Evolutionary conservation across 805 yeast species (phyloP), one percentile per base, ranked within the genome.

Genomic region (Wickerhamomyces tratensis): DNA sequence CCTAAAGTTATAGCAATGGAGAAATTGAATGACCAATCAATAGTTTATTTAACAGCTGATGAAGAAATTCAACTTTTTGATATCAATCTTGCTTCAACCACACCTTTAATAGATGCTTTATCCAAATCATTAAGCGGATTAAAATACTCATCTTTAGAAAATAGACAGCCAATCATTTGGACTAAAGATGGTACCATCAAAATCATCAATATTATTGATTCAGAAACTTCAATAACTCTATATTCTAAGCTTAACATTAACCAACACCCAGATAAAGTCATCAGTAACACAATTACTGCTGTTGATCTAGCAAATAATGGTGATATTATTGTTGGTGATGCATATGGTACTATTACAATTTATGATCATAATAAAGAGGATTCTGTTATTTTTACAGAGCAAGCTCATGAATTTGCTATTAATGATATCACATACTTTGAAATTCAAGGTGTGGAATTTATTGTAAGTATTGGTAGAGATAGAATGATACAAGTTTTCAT

Each of bases 401-500:
- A 71, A 37, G 76, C 77, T 1, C 82, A 78, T 48, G 72, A 75
- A 25, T 72, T 77, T 7, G 58, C 72, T 10, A 57, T 77, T 13
- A 76, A 73, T 45, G 78, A 71, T 37, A 50, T 76, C 2, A 42
- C 56, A 1, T 61, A 56, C 40, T 71, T 72, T 43, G 51, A 56
- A 37, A 43, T 61, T 5, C 60, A 47, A 0, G 46, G 47, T 0
- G 37, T 44, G 14, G 51, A 60, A 34, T 63, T 71, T 39, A 51
- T 72, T 5, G 67, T 68, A 15, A 69, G 76, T 35, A 71, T 73
- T 27, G 74, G 82, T 2, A 58, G 86, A 36, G 86, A 80, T 53
- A 53, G 86, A 41, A 80, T 79, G 66, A 69, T 80, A 30, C 86
- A 80, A 53, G 53, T 79, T 0, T 76, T 75, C 45, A 51, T 54